Percentiles rank a stretch among this genome's conserved stretches.
Evolutionary conservation across 1,139 yeast species (phyloP).

Genomic region (Chernovozyma aurita): DNA sequence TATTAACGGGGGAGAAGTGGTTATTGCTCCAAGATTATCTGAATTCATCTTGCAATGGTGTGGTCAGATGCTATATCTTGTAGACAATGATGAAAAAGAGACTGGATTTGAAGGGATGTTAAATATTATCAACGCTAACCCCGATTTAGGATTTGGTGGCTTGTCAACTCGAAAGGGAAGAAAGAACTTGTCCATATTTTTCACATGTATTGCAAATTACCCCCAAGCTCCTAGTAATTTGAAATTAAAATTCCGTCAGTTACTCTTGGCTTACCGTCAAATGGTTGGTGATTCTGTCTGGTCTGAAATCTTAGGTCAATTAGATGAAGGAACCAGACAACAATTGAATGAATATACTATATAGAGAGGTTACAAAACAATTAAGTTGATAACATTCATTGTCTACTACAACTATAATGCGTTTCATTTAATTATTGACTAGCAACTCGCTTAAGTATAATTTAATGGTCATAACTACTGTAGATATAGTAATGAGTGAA

Average conservation of each 20-base stretch:
- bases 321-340: constrained; percentile 29
- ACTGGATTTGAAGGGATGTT: constrained; percentile 77
- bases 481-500: too few species aligned
- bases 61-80: constrained; percentile 54
- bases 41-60: constrained; percentile 67
- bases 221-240: constrained; percentile 46
- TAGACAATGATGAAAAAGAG: constrained; percentile 79
- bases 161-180: constrained; percentile 42
- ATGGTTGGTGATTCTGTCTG: constrained; percentile 43
- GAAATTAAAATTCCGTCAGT: constrained; percentile 38
- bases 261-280: constrained; percentile 43
- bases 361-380: too few species aligned
- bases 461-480: too few species aligned
- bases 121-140: constrained; percentile 58
- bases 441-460: too few species aligned
- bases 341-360: constrained; percentile 11
- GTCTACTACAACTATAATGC: too few species aligned
- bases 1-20: constrained; percentile 52
- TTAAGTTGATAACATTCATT: too few species aligned
- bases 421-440: too few species aligned
- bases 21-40: constrained; percentile 50
- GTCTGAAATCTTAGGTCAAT: constrained; percentile 26
- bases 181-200: constrained; percentile 49
- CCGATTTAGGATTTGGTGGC: constrained; percentile 55
- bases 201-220: constrained; percentile 64